Evolutionary conservation across 148 eudicot species (phyloP), one percentile per base, ranked within the genome.

Genomic region (Chenopodium quinoa): DNA sequence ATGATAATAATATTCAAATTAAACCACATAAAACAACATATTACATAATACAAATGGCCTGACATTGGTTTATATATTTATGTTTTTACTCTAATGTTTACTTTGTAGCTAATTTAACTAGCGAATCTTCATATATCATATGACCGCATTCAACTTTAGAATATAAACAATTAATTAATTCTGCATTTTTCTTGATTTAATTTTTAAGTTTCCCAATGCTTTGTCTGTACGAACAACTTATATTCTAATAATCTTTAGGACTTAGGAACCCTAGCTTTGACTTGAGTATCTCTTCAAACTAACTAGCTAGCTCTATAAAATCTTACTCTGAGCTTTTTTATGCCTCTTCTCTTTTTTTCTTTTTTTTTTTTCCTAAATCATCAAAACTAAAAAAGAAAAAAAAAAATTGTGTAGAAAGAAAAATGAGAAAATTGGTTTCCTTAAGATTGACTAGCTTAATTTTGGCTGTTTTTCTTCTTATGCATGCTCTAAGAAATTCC

Each of bases 301-400:
- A 72, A 10, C 48, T 76, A 40, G 40, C 86, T 90, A 40, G 48
- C 86, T 90, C 95, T 89, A 86, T 89, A 92, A 84, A 90, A 81
- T 50, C 85, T 37, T 80, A 47, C 77, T 78, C 60, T 78, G 23
- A 81, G 73, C 77, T 78, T 81, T 40, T 37, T 65, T 70, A 63
- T 80, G 66, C 29, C 22, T 77, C 87, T 81, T 62, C 90, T 75
- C 78, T 65, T 77, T 64, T 80, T 78, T 22, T 73, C 89, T 75
- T 76, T 60, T 77, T 23, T 77, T 23, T 23, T 64, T 80, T 78
- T 11, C 74, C 71, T 47, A 81, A 14, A 73, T 56, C 75, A 82
- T 7, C 62, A 44, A 9, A 44, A 64, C 7, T 40, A 40, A 40
- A 40, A 40, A 40, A 40, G 29, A 20, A 37, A 54, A 37, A 54